These are phyloP conservation scores for Oryza glumipatula DNA, from an alignment of 176 grass and related monocot species.

Conservation along the genomic window DNA sequence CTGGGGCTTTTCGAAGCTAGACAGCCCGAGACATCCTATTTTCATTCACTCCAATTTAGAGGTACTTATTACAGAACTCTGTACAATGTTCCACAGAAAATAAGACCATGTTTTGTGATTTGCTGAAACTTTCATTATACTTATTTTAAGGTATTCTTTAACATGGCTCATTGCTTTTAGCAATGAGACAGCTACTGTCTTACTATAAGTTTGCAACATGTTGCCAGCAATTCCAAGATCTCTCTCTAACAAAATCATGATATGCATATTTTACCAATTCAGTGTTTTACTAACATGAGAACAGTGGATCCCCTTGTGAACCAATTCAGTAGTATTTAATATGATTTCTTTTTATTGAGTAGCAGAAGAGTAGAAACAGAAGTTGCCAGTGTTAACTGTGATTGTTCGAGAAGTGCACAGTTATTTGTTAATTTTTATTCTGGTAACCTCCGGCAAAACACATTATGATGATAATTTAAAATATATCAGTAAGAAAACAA, in stretches of 20 bases:
- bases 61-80: not conserved
- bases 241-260: conserved; percentile 1
- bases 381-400: not conserved
- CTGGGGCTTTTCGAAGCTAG: not conserved
- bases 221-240: not conserved
- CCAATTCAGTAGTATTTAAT: not conserved
- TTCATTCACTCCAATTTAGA: not conserved
- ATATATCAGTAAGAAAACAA: not conserved
- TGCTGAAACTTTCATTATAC: not conserved
- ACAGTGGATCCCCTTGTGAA: not conserved
- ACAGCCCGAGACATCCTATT: conserved; percentile 21
- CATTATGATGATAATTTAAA: not conserved
- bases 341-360: not conserved
- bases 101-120: conserved; percentile 20
- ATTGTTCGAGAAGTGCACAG: conserved; percentile 6
- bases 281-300: not conserved
- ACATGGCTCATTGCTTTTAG: not conserved
- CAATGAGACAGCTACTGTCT: not conserved
- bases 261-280: not conserved
- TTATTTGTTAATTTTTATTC: not conserved
- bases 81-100: not conserved
- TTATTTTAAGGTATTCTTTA: conserved; percentile 1
- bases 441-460: not conserved
- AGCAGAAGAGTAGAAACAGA: conserved; percentile 13
- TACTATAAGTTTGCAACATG: conserved; percentile 6